These are phyloP conservation scores for Pythium periplocum DNA, from an alignment of 352 stramenopile genomes.

Conservation along the genomic window DNA sequence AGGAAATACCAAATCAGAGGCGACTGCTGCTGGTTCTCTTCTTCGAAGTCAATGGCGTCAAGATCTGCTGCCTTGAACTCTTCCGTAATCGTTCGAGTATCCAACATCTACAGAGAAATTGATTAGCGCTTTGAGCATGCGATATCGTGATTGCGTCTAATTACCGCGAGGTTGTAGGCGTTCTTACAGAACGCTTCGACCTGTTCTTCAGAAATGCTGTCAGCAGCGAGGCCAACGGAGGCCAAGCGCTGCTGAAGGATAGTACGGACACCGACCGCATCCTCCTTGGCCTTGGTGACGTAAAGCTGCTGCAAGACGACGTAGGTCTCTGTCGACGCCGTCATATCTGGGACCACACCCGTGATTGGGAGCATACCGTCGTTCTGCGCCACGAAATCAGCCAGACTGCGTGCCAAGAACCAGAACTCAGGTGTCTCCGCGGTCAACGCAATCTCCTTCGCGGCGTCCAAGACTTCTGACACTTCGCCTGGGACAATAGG, in stretches of 20 bases:
- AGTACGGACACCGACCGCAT: slow-evolving; percentile 37
- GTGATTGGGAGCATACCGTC: slow-evolving; percentile 75
- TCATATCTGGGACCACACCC: slow-evolving; percentile 96
- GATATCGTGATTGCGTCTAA: slow-evolving; percentile 3
- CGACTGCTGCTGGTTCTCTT: slow-evolving; percentile 84
- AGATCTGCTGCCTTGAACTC: slow-evolving; percentile 74
- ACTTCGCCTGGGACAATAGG: slow-evolving; percentile 82
- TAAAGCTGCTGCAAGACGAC: slow-evolving; percentile 94
- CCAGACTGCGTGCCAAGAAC: slow-evolving; percentile 67
- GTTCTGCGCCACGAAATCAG: slow-evolving; percentile 74
- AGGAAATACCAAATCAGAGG: slow-evolving; percentile 95
- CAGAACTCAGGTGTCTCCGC: slow-evolving; percentile 65
- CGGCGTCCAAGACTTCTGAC: slow-evolving; percentile 38
- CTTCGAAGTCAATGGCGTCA: slow-evolving; percentile 63
- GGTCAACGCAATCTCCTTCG: slow-evolving; percentile 30
- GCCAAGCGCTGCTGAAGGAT: slow-evolving; percentile 30
- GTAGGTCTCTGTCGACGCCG: slow-evolving; percentile 92
- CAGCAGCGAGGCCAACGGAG: slow-evolving; percentile 19
- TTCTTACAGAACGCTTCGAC: slow-evolving; percentile 93
- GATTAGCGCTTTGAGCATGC: too few relatives aligned
- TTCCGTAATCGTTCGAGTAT: slow-evolving; percentile 78
- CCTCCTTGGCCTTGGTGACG: slow-evolving; percentile 80
- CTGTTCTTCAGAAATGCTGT: slow-evolving; percentile 53
- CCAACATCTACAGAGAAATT: slow-evolving; percentile 32
- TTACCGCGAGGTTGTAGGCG: slow-evolving; percentile 77